Evolutionary conservation across 176 grass and related monocot genomes (phyloP), one percentile per base, ranked within the genome.

Genomic region (Cocos nucifera): DNA sequence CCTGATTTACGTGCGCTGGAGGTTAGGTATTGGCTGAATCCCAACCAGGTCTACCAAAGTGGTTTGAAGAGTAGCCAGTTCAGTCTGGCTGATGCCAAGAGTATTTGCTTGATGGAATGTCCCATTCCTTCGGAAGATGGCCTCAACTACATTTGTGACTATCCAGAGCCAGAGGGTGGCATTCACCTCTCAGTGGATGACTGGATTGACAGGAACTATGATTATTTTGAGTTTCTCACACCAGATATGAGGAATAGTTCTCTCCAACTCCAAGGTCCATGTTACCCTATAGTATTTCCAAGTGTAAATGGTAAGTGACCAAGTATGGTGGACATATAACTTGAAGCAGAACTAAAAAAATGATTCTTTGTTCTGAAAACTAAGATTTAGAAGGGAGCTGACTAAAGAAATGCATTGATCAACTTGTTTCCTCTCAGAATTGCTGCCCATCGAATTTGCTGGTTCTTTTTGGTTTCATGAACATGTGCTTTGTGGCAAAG

Each of bases 91-190:
- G 81, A 98, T 70, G 87, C 93, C 15, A 98, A 84, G 62, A 63
- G 81, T 59, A 80, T 98, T 73, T 98, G 93, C 77, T 63, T 98
- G 48, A 98, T 98, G 93, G 93, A 98, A 61, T 98, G 93, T 25
- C 93, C 93, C 7, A 60, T 75, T 62, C 87, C 87, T 17, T 75
- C 76, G 1, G 73, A 70, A 19, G 93, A 98, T 51, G 87, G 70
- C 2, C 56, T 98, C 27, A 98, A 92, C 66, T 98, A 80, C 58
- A 65, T 98, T 16, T 98, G 93, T 65, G 93, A 98, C 67, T 98
- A 98, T 59, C 93, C 93, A 2, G 93, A 92, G 22, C 93, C 93
- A 2, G 93, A 92, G 22, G 93, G 93, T 21, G 87, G 92, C 61
- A 86, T 98, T 16, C 70, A 56, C 35, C 75, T 98, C 58, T 80